Percentiles rank a stretch among this genome's conserved stretches.
These are phyloP conservation scores for Coleophoma cylindrospora DNA, from an alignment of 2,329 filamentous ascomycete species.

Conservation along the genomic window DNA sequence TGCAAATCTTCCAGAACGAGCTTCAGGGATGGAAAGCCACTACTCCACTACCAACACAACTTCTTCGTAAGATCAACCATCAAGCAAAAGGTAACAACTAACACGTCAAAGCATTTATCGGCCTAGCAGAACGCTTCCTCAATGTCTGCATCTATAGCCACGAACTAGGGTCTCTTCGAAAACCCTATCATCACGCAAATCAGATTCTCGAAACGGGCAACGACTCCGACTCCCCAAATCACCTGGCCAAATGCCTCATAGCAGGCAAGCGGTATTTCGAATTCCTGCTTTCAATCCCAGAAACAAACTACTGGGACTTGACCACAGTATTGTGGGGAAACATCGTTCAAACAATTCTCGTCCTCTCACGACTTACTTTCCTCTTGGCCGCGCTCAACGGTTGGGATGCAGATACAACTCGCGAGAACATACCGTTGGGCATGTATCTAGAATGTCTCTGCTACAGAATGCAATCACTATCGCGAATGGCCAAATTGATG, in stretches of 20 bases:
- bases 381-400: conserved; percentile 16
- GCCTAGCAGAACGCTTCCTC: conserved; percentile 10
- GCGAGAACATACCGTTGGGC: conserved; percentile 16
- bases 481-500: conserved; percentile 2
- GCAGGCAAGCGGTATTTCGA: conserved; percentile 19
- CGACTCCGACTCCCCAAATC: conserved; percentile 1
- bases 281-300: conserved; percentile 19
- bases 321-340: conserved; percentile 14
- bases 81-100: neutral
- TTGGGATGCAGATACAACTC: conserved; percentile 18
- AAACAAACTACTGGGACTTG: conserved; percentile 11
- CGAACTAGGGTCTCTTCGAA: conserved; percentile 16
- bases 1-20: conserved; percentile 18
- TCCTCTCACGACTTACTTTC: conserved; percentile 20
- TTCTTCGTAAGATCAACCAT: conserved; percentile 9
- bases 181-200: conserved; percentile 10
- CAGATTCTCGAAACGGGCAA: neutral
- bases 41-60: conserved; percentile 8
- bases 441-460: conserved; percentile 24
- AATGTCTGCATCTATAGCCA: conserved; percentile 17
- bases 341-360: conserved; percentile 15
- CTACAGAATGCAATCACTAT: conserved; percentile 16
- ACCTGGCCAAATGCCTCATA: conserved; percentile 13
- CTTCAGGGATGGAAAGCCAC: conserved; percentile 16
- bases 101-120: conserved; percentile 9